A percentile compares a stretch with the other conserved stretches of the same genome.
These are phyloP conservation scores for Cercis canadensis DNA, from an alignment of 306 rosid genomes.

Conservation along the genomic window DNA sequence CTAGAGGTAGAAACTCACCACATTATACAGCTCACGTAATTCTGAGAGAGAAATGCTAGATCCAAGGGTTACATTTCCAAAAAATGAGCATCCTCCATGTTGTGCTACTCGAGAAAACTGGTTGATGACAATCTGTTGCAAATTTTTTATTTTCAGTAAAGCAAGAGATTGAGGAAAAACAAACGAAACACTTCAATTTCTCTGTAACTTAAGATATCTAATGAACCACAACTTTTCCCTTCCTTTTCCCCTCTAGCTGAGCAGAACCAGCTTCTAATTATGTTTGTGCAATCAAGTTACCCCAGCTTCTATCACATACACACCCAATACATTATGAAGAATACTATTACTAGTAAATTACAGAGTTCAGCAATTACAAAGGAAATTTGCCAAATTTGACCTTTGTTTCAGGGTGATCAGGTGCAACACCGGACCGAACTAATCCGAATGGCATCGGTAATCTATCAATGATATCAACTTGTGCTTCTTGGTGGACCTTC, in stretches of 20 bases:
- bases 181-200: background rate
- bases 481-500: conserved; percentile 70
- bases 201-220: conserved; percentile 5
- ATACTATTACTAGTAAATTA: background rate
- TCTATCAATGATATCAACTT: conserved; percentile 85
- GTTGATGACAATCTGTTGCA: conserved; percentile 84
- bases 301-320: conserved; percentile 7
- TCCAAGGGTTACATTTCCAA: conserved; percentile 80
- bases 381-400: conserved; percentile 38
- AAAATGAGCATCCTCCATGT: conserved; percentile 69
- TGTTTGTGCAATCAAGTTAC: background rate
- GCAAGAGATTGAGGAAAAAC: background rate
- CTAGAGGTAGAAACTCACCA: conserved; percentile 58
- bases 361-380: conserved; percentile 8
- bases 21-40: conserved; percentile 75
- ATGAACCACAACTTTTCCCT: background rate
- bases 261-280: background rate
- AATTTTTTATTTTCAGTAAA: conserved; percentile 43
- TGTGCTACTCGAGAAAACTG: conserved; percentile 76
- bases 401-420: conserved; percentile 99
- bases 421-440: conserved; percentile 94
- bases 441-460: conserved; percentile 89
- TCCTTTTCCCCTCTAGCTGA: background rate
- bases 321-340: background rate
- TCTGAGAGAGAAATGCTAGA: conserved; percentile 69